Evolutionary conservation across 2,329 filamentous ascomycete species (phyloP).

Genomic region (Pseudogymnoascus sp.): DNA sequence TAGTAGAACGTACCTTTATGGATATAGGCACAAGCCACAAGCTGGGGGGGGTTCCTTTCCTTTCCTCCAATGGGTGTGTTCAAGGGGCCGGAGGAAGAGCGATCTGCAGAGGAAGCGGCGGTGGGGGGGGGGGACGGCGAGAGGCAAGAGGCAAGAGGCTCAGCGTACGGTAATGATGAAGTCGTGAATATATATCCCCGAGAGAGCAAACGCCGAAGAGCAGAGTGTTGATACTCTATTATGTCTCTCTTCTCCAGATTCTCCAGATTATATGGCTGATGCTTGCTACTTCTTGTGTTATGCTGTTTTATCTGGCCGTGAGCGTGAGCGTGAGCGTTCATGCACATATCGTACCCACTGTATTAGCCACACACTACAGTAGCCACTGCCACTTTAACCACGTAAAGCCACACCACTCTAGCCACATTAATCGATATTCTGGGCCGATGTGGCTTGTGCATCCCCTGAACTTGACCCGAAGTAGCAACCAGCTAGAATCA

Average conservation of each 20-base stretch:
- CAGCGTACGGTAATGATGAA: not conserved
- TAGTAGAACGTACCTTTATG: not conserved
- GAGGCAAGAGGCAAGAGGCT: not conserved
- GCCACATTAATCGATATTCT: not conserved
- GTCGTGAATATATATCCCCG: not conserved
- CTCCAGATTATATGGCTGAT: not conserved
- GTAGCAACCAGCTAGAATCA: constrained; percentile 1
- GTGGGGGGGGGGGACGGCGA: not conserved
- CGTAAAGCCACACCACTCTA: not conserved
- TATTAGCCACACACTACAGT: not conserved
- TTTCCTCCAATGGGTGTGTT: not conserved
- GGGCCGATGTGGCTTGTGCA: not conserved
- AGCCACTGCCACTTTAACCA: not conserved
- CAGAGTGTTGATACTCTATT: not conserved
- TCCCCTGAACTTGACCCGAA: not conserved
- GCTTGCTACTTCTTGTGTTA: not conserved
- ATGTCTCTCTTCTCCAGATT: not conserved
- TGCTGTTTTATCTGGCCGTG: not conserved
- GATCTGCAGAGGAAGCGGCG: not conserved
- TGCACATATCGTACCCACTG: not conserved
- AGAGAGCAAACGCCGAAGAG: not conserved
- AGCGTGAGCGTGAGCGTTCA: not conserved
- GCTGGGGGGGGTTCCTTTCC: not conserved
- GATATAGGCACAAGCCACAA: not conserved
- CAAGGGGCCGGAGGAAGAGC: not conserved